These are phyloP conservation scores for Leptodermis oblonga DNA, from an alignment of 257 asterid genomes.

Conservation along the genomic window DNA sequence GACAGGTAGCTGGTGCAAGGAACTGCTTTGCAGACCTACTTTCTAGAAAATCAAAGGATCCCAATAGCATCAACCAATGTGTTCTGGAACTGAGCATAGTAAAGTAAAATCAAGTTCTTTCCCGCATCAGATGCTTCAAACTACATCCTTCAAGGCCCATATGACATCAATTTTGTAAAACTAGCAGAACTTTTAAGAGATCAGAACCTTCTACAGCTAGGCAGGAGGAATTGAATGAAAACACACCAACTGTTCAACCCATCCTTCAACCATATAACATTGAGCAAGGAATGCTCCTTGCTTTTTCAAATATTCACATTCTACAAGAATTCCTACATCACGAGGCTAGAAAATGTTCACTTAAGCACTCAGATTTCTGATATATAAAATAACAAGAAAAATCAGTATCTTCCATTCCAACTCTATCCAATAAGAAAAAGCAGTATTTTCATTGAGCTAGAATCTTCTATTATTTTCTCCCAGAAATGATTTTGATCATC, in stretches of 20 bases:
- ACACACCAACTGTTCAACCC: neutral
- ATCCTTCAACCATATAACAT: neutral
- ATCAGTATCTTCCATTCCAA: neutral
- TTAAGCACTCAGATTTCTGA: neutral
- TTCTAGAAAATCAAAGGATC: slow-evolving; percentile 1
- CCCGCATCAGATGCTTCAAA: neutral
- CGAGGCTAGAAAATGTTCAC: neutral
- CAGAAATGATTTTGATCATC: neutral
- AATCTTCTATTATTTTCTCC: neutral
- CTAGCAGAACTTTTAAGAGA: neutral
- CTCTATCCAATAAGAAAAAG: neutral
- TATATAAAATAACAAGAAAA: neutral
- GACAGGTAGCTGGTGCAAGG: neutral
- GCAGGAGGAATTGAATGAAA: neutral
- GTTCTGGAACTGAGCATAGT: slow-evolving; percentile 6
- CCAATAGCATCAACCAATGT: neutral
- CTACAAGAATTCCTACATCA: neutral
- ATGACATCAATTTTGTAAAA: neutral
- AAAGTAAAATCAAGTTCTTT: neutral
- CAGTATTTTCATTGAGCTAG: neutral
- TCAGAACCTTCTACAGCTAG: neutral
- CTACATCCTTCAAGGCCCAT: neutral
- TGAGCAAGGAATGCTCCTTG: neutral
- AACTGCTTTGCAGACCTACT: too few relatives aligned
- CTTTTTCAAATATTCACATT: neutral